Percentiles rank a stretch among this genome's conserved stretches.
phyloP scores from a whole-genome alignment of 2,329 filamentous ascomycete species.

The Fusarium algeriense region DNA sequence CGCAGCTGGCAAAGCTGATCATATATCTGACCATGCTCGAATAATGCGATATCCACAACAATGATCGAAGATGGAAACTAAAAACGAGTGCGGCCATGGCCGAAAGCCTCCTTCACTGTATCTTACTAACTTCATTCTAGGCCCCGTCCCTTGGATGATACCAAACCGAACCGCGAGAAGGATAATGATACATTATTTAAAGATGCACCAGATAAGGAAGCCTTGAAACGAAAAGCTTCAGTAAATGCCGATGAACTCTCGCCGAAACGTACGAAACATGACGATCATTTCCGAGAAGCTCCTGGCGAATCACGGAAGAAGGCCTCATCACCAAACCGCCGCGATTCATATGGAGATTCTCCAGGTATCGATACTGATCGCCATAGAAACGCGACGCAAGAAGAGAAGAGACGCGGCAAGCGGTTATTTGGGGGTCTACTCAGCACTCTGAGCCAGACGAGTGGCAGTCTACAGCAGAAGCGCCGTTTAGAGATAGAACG shows the following conservation, averaged over 20 bases:
- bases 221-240: constrained; percentile 50
- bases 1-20: neutral
- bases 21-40: neutral
- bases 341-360: constrained; percentile 19
- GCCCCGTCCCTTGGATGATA: constrained; percentile 28
- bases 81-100: constrained; percentile 38
- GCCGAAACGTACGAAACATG: constrained; percentile 46
- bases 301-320: constrained; percentile 27
- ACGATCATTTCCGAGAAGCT: constrained; percentile 35
- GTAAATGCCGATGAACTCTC: constrained; percentile 34
- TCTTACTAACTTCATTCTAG: constrained; percentile 40
- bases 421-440: constrained; percentile 87
- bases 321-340: constrained; percentile 28
- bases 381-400: constrained; percentile 56
- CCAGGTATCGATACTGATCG: constrained; percentile 35
- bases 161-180: constrained; percentile 7
- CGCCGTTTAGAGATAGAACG: constrained; percentile 84
- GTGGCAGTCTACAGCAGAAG: constrained; percentile 72
- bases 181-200: constrained; percentile 3
- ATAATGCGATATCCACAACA: neutral
- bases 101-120: neutral
- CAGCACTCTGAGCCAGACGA: constrained; percentile 81
- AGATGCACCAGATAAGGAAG: constrained; percentile 18
- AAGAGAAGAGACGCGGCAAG: constrained; percentile 87
- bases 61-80: constrained; percentile 33